A percentile compares a stretch with the other conserved stretches of the same genome.
Evolutionary conservation across 257 asterid genomes (phyloP).

Genomic region (Apocynum venetum): DNA sequence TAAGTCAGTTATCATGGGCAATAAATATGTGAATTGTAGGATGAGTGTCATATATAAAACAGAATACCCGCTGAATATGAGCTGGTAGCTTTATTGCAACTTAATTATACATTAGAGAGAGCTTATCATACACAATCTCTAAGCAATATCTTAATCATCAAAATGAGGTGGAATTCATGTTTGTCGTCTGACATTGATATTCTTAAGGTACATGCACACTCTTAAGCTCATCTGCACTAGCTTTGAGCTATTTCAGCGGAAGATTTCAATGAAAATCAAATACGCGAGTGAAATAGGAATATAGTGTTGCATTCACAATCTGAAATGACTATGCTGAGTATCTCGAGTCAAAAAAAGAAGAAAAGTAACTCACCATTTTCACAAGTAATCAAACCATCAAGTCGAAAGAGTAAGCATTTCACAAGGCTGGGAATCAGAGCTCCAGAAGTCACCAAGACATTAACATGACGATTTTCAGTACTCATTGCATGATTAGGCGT

Average conservation of each 20-base stretch:
- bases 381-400: conserved; percentile 51
- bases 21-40: neutral
- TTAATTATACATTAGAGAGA: neutral
- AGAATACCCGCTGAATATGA: neutral
- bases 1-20: neutral
- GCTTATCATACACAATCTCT: neutral
- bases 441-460: conserved; percentile 85
- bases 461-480: conserved; percentile 48
- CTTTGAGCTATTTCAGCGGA: neutral
- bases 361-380: conserved; percentile 60
- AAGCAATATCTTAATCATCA: neutral
- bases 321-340: neutral
- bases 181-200: neutral
- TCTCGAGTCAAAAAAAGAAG: neutral
- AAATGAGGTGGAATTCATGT: neutral
- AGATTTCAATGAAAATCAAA: neutral
- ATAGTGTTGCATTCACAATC: neutral
- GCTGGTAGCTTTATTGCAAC: neutral
- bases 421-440: conserved; percentile 88
- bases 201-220: neutral
- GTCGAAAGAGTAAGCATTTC: conserved; percentile 81
- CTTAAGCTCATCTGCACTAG: neutral
- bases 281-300: neutral
- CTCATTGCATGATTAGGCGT: conserved; percentile 14
- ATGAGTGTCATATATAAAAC: neutral